Evolutionary conservation across 768 basidiomycete genomes (phyloP).

Genomic region (Ramaria rubella): DNA sequence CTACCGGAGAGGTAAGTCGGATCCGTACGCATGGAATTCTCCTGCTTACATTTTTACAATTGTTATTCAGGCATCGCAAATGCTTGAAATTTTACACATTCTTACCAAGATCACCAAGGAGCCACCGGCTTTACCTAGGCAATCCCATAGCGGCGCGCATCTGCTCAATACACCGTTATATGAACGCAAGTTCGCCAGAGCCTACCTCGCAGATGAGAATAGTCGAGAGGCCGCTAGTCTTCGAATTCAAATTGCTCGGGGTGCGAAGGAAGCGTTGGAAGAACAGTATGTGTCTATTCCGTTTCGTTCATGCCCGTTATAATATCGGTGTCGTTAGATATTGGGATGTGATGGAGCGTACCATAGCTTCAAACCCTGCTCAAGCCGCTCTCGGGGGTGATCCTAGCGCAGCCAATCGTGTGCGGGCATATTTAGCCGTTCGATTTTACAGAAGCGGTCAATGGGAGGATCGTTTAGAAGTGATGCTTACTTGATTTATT

Average conservation of each 20-base stretch:
- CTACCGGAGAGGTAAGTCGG: conserved; percentile 50
- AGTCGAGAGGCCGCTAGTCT: conserved; percentile 61
- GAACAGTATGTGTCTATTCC: conserved; percentile 47
- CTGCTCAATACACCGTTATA: conserved; percentile 73
- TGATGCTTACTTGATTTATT: conserved; percentile 28
- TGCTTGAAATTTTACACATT: conserved; percentile 64
- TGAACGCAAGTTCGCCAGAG: conserved; percentile 76
- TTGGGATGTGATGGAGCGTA: conserved; percentile 75
- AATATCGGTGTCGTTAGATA: conserved; percentile 30
- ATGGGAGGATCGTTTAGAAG: conserved; percentile 88
- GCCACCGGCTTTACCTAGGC: conserved; percentile 65
- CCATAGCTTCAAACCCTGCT: conserved; percentile 70
- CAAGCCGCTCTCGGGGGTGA: conserved; percentile 89
- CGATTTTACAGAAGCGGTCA: conserved; percentile 71
- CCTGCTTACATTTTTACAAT: neutral
- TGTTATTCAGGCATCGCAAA: conserved; percentile 46
- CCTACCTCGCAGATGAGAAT: conserved; percentile 58
- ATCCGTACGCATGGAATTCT: conserved; percentile 2
- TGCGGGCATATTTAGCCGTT: conserved; percentile 80
- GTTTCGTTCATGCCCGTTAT: neutral
- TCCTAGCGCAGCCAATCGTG: conserved; percentile 82
- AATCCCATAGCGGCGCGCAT: conserved; percentile 75
- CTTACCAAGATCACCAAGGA: conserved; percentile 72
- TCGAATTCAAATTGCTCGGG: conserved; percentile 67
- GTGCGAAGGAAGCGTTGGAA: conserved; percentile 76